A percentile compares a stretch with the other conserved stretches of the same genome.
These are phyloP conservation scores for Geotrichum cucujoidarum DNA, from an alignment of 1,139 yeast species.

Conservation along the genomic window DNA sequence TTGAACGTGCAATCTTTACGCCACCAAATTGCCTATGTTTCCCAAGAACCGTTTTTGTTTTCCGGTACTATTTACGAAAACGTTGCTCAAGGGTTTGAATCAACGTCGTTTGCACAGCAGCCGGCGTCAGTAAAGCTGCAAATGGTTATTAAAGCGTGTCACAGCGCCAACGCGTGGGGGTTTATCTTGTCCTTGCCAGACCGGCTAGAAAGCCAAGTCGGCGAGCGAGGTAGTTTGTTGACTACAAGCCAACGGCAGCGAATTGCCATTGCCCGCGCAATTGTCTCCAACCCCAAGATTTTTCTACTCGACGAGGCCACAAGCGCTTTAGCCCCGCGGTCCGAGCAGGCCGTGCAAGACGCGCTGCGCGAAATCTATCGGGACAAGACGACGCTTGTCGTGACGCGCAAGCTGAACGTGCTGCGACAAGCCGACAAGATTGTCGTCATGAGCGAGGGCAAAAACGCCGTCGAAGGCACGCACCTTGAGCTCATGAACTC, in stretches of 20 bases:
- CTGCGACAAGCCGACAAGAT: constrained; percentile 49
- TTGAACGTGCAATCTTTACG: constrained; percentile 69
- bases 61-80: constrained; percentile 80
- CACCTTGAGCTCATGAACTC: constrained; percentile 37
- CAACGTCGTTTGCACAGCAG: constrained; percentile 48
- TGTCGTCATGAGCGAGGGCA: constrained; percentile 42
- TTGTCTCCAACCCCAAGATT: constrained; percentile 57
- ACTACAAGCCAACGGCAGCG: constrained; percentile 91
- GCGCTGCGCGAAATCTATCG: constrained; percentile 60
- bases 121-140: constrained; percentile 33
- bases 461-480: constrained; percentile 42
- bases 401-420: constrained; percentile 74
- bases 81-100: constrained; percentile 62
- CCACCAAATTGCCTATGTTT: constrained; percentile 73
- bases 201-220: constrained; percentile 50
- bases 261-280: constrained; percentile 80
- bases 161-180: constrained; percentile 42
- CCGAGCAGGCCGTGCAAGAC: constrained; percentile 47
- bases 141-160: constrained; percentile 37
- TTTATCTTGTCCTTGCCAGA: constrained; percentile 40
- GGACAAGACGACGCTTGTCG: constrained; percentile 61
- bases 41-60: constrained; percentile 80
- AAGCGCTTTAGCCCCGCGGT: constrained; percentile 65
- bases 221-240: constrained; percentile 49
- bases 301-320: constrained; percentile 74